phyloP scores from a whole-genome alignment of 1,284 basidiomycete genomes.

The Leccinum fallax region DNA sequence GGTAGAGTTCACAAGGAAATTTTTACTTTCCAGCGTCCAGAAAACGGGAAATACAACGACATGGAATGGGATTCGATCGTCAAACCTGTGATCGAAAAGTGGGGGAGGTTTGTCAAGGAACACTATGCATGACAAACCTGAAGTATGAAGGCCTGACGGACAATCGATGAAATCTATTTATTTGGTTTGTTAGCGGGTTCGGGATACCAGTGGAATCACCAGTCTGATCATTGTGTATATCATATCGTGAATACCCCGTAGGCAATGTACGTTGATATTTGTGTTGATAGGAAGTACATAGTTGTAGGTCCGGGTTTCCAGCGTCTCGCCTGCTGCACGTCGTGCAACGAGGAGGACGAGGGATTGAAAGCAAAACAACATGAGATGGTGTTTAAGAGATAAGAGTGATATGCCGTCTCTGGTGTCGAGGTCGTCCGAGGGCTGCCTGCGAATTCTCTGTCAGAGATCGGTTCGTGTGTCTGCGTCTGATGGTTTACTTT shows the following conservation, averaged over 20 bases:
- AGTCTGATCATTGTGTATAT: background rate
- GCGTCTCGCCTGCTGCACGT: constrained; percentile 63
- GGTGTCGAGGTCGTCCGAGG: constrained; percentile 56
- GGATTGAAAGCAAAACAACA: constrained; percentile 89
- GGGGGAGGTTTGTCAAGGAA: constrained; percentile 41
- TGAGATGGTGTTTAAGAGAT: constrained; percentile 83
- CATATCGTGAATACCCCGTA: background rate
- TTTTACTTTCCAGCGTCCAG: no score
- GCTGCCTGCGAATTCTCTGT: constrained; percentile 29
- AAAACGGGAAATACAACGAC: no score
- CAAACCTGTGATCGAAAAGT: no score
- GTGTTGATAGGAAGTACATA: background rate
- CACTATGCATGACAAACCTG: constrained; percentile 25
- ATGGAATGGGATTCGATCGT: no score
- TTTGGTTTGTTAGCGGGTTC: background rate
- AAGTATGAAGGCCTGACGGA: background rate
- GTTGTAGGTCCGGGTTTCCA: constrained; percentile 46
- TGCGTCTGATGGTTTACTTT: constrained; percentile 46
- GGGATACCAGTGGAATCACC: background rate
- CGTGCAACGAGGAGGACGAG: constrained; percentile 77
- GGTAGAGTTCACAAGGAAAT: no score
- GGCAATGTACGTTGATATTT: no score
- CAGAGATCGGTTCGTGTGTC: background rate
- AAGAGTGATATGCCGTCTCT: constrained; percentile 89
- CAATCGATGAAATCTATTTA: background rate